Evolutionary conservation across 371 early-diverging fungal genomes (phyloP).

Genomic region (Rhizopus arrhizus): DNA sequence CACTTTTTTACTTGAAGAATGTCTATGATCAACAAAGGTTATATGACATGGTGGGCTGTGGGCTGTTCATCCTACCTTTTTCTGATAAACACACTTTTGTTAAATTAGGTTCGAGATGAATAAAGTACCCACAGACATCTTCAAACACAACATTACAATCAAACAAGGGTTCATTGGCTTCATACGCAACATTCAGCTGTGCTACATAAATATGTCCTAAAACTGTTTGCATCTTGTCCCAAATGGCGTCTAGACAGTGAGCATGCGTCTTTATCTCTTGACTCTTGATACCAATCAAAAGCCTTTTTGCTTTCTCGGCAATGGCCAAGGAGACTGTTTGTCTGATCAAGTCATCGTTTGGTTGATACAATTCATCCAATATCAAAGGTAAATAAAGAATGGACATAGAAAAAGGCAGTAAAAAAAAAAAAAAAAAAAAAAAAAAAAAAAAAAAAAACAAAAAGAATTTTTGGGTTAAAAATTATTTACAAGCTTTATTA

Average conservation of each 20-base stretch:
- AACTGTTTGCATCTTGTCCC: conserved; percentile 39
- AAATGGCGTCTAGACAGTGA: conserved; percentile 24
- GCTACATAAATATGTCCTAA: conserved; percentile 38
- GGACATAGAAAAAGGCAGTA: neutral
- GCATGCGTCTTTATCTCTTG: conserved; percentile 19
- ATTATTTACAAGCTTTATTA: too few species aligned
- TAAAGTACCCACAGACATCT: conserved; percentile 34
- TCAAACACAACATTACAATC: conserved; percentile 42
- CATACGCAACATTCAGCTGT: conserved; percentile 32
- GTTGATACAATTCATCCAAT: neutral
- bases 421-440: neutral
- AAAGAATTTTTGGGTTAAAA: neutral
- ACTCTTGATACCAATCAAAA: conserved; percentile 19
- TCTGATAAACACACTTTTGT: conserved; percentile 18
- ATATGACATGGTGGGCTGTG: too few species aligned
- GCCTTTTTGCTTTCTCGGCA: neutral
- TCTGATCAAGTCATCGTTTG: neutral
- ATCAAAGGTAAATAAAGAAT: neutral
- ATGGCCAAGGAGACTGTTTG: conserved; percentile 14
- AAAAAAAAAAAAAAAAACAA: neutral
- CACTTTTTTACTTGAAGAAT: neutral
- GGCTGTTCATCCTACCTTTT: conserved; percentile 19
- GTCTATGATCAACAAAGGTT: conserved; percentile 4
- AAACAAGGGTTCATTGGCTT: conserved; percentile 32
- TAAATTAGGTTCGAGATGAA: conserved; percentile 25